phyloP scores from a whole-genome alignment of 441 rosid genomes.

The Mallotus repandus region DNA sequence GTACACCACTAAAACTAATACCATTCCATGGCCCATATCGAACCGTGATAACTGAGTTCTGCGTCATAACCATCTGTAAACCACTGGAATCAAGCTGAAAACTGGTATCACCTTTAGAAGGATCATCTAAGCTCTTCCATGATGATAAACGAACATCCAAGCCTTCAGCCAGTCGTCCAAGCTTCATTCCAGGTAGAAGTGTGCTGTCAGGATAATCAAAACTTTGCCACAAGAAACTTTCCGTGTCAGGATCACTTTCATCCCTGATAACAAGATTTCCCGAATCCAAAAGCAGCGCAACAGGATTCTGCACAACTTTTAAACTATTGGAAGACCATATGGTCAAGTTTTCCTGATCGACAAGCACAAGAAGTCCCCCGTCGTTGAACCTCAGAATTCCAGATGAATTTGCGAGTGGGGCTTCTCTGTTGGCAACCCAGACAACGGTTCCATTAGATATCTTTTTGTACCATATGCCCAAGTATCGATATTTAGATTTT shows the following conservation, averaged over 20 bases:
- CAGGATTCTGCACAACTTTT: constrained; percentile 17
- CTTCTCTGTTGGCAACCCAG: too few relatives aligned
- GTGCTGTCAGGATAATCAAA: constrained; percentile 26
- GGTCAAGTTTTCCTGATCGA: too few relatives aligned
- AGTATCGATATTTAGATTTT: too few relatives aligned
- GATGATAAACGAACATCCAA: constrained; percentile 25
- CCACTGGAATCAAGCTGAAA: constrained; percentile 16
- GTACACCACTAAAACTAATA: constrained; percentile 20
- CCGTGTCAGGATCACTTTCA: too few relatives aligned
- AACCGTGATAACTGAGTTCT: not conserved
- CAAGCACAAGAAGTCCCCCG: too few relatives aligned
- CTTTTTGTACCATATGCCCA: too few relatives aligned
- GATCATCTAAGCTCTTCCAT: constrained; percentile 35
- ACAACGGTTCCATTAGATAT: too few relatives aligned
- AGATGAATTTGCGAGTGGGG: too few relatives aligned
- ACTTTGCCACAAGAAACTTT: too few relatives aligned
- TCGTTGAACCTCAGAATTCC: too few relatives aligned
- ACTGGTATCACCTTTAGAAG: constrained; percentile 24
- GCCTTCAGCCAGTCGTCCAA: constrained; percentile 30
- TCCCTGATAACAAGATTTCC: too few relatives aligned
- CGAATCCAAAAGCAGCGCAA: too few relatives aligned
- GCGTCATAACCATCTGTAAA: constrained; percentile 16
- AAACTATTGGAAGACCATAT: not conserved
- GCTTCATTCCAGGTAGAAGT: constrained; percentile 33
- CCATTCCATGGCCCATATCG: constrained; percentile 33